Conservation (phyloP, 169 alveolate species). For the Perkinsus olseni region DNA sequence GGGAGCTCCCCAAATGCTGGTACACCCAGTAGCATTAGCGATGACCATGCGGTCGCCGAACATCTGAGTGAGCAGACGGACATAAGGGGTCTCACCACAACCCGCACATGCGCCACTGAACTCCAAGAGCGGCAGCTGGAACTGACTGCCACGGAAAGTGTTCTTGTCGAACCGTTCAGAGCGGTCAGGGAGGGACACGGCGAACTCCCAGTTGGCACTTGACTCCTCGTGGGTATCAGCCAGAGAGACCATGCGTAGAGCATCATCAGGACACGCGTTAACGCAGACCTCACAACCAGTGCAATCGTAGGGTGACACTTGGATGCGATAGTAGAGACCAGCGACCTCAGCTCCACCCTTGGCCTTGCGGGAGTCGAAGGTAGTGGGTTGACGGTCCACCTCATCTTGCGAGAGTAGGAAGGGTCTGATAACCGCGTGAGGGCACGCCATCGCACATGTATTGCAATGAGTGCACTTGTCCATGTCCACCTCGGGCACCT, state of each 20-base stretch:
- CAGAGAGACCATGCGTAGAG: slow-evolving; percentile 21
- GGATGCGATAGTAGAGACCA: slow-evolving; percentile 42
- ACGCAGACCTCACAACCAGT: slow-evolving; percentile 55
- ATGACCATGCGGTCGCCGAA: slow-evolving; percentile 47
- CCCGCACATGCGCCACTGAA: slow-evolving; percentile 59
- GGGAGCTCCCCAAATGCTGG: slow-evolving; percentile 53
- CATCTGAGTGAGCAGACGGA: slow-evolving; percentile 47
- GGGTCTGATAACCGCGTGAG: slow-evolving; percentile 50
- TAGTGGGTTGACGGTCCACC: slow-evolving; percentile 27
- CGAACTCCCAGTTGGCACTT: slow-evolving; percentile 38
- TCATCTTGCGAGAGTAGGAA: slow-evolving; percentile 40
- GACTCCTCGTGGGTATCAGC: slow-evolving; percentile 15
- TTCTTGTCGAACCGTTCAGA: slow-evolving; percentile 38
- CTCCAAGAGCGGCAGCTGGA: slow-evolving; percentile 46
- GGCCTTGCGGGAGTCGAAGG: slow-evolving; percentile 30
- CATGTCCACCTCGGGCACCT: slow-evolving; percentile 50
- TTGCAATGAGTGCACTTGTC: slow-evolving; percentile 54
- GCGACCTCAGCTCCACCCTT: slow-evolving; percentile 41
- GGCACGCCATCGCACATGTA: slow-evolving; percentile 47
- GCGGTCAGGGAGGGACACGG: slow-evolving; percentile 37
- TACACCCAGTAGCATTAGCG: slow-evolving; percentile 58
- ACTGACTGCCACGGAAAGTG: slow-evolving; percentile 49
- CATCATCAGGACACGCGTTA: slow-evolving; percentile 53
- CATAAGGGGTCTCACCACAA: slow-evolving; percentile 58
- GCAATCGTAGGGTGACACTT: slow-evolving; percentile 49